Base-by-base conservation (phyloP, 768 basidiomycete genomes). In the Filobasidium wieringae region DNA sequence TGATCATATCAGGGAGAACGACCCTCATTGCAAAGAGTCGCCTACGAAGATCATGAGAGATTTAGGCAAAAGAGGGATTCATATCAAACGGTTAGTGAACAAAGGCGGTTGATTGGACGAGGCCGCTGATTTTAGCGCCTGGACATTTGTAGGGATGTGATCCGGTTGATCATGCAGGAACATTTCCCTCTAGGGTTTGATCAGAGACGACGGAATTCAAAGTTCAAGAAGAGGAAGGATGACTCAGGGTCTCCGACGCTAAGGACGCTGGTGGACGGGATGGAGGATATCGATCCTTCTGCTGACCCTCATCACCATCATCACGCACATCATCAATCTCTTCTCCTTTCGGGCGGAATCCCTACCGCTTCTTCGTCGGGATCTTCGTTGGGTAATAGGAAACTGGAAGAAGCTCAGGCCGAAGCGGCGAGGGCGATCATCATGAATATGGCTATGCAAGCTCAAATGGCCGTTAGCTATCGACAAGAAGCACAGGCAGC, bases 401-500 rank as follows among this genome's bases (percentile, higher is more conserved):
- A 47, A 27, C 43, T 47, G 19, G 43, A 47, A 47, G 43, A 47
- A 47, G 43, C 43, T 22, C 43, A 47, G 24, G 43, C 43, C 14
- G 43, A 47, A 22, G 43, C 43, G 24, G 43, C 43, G 24, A 47
- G 43, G n/a, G 43, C 43, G 43, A 47, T 47, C 43, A 47, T 47
- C 43, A 47, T 47, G 43, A 47, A 47, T 27, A 47, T 47, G 43
- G 43, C 43, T 22, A 7, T 47, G 22, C 43, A 47, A 22, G 43
- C 43, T 19, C 43, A 47, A 22, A 47, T 47, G 43, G 43, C 43
- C n/a, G 15, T 17, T 11, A 22, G 19, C 4, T 47, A 47, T 26
- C 5, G 43, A 27, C n/a, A n/a, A n/a, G n/a, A n/a, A n/a, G n/a
- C n/a, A n/a, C n/a, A n/a, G n/a, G n/a, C n/a, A n/a, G n/a, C n/a